Evolutionary conservation across 1,284 basidiomycete species (phyloP).

Genomic region (Apiotrichum domesticum): DNA sequence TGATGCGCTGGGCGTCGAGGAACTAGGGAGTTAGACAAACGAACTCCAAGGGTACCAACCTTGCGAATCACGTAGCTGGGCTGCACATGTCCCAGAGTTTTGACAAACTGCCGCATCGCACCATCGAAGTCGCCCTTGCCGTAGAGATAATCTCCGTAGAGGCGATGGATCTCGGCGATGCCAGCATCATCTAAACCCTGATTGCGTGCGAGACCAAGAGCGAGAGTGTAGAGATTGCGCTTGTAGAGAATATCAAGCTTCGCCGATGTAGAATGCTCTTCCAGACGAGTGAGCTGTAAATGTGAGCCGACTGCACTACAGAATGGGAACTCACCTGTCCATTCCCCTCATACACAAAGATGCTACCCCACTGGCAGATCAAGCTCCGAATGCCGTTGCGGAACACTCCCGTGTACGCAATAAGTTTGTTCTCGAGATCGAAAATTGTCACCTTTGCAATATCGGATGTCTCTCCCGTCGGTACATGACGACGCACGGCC

Average conservation of each 20-base stretch:
- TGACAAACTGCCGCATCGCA: constrained; percentile 84
- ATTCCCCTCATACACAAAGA: constrained; percentile 70
- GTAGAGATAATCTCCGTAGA: constrained; percentile 90
- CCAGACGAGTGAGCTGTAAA: constrained; percentile 66
- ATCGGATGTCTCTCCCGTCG: constrained; percentile 49
- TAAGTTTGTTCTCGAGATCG: constrained; percentile 86
- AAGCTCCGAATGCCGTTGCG: constrained; percentile 71
- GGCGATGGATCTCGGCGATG: constrained; percentile 76
- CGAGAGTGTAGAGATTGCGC: constrained; percentile 66
- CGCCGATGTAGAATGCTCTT: constrained; percentile 69
- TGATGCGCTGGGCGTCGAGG: constrained; percentile 90
- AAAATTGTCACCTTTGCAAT: constrained; percentile 83
- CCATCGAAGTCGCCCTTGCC: constrained; percentile 85
- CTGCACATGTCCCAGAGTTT: constrained; percentile 81
- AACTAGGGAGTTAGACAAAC: constrained; percentile 57
- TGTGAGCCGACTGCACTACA: not conserved
- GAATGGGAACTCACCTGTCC: constrained; percentile 57
- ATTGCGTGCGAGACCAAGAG: constrained; percentile 63
- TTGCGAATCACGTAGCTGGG: constrained; percentile 96
- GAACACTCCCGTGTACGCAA: constrained; percentile 75
- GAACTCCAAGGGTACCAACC: constrained; percentile 59
- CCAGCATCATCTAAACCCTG: constrained; percentile 64
- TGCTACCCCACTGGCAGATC: constrained; percentile 68
- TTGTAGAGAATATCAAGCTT: constrained; percentile 78
- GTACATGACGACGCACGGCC: constrained; percentile 1